These are phyloP conservation scores for Odontarrhena argentea DNA, from an alignment of 345 rosid species.

Conservation along the genomic window DNA sequence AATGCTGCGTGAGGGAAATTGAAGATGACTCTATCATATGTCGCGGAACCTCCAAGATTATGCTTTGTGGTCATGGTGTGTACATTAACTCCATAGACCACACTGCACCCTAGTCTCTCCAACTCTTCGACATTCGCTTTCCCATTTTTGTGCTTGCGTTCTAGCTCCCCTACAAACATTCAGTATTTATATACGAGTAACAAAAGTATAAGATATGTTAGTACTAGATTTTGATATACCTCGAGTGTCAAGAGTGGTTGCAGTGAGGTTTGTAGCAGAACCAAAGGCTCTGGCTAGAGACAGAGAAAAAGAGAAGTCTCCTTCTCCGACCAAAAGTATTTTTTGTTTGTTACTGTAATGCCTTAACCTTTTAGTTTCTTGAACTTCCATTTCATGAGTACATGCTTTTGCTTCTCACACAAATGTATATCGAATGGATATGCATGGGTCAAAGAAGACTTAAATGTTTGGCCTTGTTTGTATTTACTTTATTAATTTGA, in stretches of 20 bases:
- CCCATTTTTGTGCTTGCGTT: conserved; percentile 23
- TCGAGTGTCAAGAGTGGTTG: conserved; percentile 50
- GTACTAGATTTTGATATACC: background rate
- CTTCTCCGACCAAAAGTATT: conserved; percentile 60
- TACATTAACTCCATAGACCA: conserved; percentile 42
- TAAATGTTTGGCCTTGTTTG: conserved; percentile 19
- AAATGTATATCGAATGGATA: background rate
- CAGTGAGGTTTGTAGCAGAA: conserved; percentile 49
- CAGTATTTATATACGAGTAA: background rate
- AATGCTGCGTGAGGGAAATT: conserved; percentile 52
- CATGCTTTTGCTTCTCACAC: background rate
- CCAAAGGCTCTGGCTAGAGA: conserved; percentile 57
- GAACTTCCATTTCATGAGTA: conserved; percentile 1
- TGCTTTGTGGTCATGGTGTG: conserved; percentile 34
- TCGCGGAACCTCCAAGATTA: background rate
- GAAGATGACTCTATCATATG: conserved; percentile 44
- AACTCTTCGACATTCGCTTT: conserved; percentile 33
- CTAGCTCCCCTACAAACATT: background rate
- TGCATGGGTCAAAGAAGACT: conserved; percentile 25
- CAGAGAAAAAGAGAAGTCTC: conserved; percentile 57
- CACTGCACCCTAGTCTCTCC: conserved; percentile 36
- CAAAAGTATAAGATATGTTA: background rate
- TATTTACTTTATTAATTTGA: conserved; percentile 3
- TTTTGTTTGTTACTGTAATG: conserved; percentile 47
- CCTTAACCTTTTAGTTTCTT: conserved; percentile 41